A percentile compares a stretch with the other conserved stretches of the same genome.
phyloP scores from a whole-genome alignment of 306 rosid genomes.

The Vachellia pachyceras region DNA sequence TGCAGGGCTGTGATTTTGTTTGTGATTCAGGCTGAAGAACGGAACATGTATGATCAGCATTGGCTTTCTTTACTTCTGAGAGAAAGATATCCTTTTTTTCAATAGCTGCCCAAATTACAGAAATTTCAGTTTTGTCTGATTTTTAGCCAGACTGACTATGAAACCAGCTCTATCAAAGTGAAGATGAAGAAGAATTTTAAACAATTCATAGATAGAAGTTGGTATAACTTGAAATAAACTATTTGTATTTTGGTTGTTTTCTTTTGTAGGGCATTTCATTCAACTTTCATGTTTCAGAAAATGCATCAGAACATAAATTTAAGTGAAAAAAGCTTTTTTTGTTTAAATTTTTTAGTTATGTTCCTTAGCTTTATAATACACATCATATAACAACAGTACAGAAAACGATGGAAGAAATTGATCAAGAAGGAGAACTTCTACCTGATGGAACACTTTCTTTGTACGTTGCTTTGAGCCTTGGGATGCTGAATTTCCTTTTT shows the following conservation, averaged over 20 bases:
- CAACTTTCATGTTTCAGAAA: not conserved
- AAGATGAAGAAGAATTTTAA: not conserved
- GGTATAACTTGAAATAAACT: not conserved
- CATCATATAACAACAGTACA: slow-evolving; percentile 66
- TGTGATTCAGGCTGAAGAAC: slow-evolving; percentile 87
- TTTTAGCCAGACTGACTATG: slow-evolving; percentile 2
- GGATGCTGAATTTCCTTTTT: slow-evolving; percentile 23
- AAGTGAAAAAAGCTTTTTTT: not conserved
- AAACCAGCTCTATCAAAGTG: not conserved
- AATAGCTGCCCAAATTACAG: slow-evolving; percentile 17
- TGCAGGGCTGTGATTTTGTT: slow-evolving; percentile 78
- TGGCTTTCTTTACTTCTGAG: slow-evolving; percentile 67
- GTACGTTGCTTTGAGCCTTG: slow-evolving; percentile 53
- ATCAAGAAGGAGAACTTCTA: slow-evolving; percentile 73
- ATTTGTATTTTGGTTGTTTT: not conserved
- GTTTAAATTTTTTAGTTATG: not conserved
- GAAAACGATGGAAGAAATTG: slow-evolving; percentile 82
- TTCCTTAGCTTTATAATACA: slow-evolving; percentile 72
- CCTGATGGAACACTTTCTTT: slow-evolving; percentile 82
- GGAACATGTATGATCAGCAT: slow-evolving; percentile 94
- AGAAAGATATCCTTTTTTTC: slow-evolving; percentile 86
- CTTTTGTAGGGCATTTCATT: not conserved
- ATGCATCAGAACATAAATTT: not conserved
- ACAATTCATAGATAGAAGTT: not conserved
- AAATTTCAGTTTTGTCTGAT: not conserved